Conservation (phyloP, 1,139 yeast species). For the Geotrichum klebahnii region DNA sequence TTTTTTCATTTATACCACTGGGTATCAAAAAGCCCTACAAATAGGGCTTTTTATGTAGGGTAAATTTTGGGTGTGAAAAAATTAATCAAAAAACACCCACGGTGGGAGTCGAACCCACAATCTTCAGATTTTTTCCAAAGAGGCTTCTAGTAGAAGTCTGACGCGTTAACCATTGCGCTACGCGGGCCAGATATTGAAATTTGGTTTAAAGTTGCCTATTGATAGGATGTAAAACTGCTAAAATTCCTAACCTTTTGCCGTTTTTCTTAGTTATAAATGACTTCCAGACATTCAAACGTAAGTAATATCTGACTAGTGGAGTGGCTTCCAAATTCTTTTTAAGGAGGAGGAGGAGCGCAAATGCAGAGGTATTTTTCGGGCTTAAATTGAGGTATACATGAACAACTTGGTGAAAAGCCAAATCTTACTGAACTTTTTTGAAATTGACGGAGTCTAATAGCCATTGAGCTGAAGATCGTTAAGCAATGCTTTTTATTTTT, state of each 20-base stretch:
- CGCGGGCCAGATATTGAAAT: conserved; percentile 42
- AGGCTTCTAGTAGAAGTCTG: conserved; percentile 45
- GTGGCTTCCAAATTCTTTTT: too few relatives aligned
- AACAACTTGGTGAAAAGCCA: too few relatives aligned
- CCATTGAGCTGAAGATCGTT: too few relatives aligned
- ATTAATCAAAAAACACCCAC: conserved; percentile 42
- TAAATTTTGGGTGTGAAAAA: background rate
- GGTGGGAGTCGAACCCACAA: conserved; percentile 60
- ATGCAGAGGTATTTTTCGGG: too few relatives aligned
- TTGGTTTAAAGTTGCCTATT: background rate
- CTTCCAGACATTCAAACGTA: too few relatives aligned
- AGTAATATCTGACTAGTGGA: too few relatives aligned
- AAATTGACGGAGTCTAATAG: too few relatives aligned
- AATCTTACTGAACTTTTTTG: too few relatives aligned
- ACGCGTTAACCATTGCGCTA: conserved; percentile 61
- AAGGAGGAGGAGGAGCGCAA: too few relatives aligned
- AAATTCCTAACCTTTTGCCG: background rate
- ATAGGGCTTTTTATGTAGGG: conserved; percentile 2
- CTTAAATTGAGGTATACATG: too few relatives aligned
- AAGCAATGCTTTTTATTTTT: too few relatives aligned
- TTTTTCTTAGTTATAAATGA: too few relatives aligned
- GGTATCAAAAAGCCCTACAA: conserved; percentile 1
- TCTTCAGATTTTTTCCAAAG: conserved; percentile 45
- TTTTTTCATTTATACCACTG: background rate
- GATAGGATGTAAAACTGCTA: background rate